These are phyloP conservation scores for Dictyostelium citrinum DNA, from an alignment of 78 protist genomes.

Conservation along the genomic window DNA sequence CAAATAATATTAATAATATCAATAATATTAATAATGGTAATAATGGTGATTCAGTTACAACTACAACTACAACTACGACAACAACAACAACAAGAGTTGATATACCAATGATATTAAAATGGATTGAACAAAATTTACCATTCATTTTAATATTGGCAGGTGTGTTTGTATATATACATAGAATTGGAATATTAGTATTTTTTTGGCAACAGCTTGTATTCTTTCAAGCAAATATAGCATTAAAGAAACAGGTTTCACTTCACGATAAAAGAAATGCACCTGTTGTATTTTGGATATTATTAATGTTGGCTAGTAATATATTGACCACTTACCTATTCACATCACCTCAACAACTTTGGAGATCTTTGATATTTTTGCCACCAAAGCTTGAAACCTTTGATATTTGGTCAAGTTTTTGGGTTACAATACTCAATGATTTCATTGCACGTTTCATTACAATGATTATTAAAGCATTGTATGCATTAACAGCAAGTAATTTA, in stretches of 20 bases:
- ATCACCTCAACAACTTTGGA: slow-evolving; percentile 36
- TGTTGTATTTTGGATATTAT: slow-evolving; percentile 8
- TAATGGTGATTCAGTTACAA: slow-evolving; percentile 3
- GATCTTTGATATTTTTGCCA: neutral
- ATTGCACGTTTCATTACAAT: slow-evolving; percentile 39
- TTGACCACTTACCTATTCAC: slow-evolving; percentile 14
- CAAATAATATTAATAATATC: neutral
- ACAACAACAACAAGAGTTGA: slow-evolving; percentile 35
- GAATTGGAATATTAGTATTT: slow-evolving; percentile 42
- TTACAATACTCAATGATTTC: slow-evolving; percentile 32
- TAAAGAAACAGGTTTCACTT: slow-evolving; percentile 26
- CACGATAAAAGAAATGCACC: slow-evolving; percentile 26
- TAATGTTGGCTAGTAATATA: slow-evolving; percentile 18
- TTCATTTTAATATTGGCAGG: slow-evolving; percentile 24
- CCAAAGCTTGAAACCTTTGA: slow-evolving; percentile 12
- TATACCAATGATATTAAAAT: slow-evolving; percentile 43
- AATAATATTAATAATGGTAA: neutral
- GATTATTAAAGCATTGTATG: slow-evolving; percentile 27
- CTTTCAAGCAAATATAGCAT: slow-evolving; percentile 22
- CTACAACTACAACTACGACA: slow-evolving; percentile 23
- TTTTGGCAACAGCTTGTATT: slow-evolving; percentile 53
- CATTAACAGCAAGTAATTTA: neutral
- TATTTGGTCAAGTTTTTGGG: slow-evolving; percentile 53
- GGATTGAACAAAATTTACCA: slow-evolving; percentile 57
- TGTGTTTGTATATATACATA: slow-evolving; percentile 61